phyloP scores from a whole-genome alignment of 345 rosid genomes.

The Moricandia moricandioides region DNA sequence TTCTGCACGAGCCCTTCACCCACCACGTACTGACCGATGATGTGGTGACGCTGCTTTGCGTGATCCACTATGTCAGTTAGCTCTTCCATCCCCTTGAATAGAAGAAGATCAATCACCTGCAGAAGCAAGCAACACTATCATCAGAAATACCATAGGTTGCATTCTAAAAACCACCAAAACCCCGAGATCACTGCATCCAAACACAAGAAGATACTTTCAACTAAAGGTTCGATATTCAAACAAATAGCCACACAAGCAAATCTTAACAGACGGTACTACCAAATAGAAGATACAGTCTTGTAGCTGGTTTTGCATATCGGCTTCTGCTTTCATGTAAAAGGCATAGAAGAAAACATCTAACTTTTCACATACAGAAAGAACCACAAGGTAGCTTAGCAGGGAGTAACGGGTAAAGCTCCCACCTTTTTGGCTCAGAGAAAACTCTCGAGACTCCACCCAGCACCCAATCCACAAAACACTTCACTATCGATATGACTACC shows the following conservation, averaged over 20 bases:
- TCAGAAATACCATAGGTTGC: conserved; percentile 12
- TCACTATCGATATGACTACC: neutral
- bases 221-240: neutral
- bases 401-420: conserved; percentile 11
- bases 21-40: conserved; percentile 83
- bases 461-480: neutral
- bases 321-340: neutral
- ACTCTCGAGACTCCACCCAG: neutral
- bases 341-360: neutral
- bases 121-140: conserved; percentile 16
- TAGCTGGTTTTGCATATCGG: neutral
- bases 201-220: neutral
- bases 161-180: neutral
- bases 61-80: conserved; percentile 75
- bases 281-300: neutral
- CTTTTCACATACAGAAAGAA: conserved; percentile 7
- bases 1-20: conserved; percentile 80
- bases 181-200: conserved; percentile 4
- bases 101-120: conserved; percentile 92
- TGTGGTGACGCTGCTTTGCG: conserved; percentile 98
- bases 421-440: neutral
- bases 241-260: neutral
- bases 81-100: conserved; percentile 95
- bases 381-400: conserved; percentile 5
- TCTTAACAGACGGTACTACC: neutral